Base-by-base conservation (phyloP, 306 rosid species). In the Prunus fruticosa region DNA sequence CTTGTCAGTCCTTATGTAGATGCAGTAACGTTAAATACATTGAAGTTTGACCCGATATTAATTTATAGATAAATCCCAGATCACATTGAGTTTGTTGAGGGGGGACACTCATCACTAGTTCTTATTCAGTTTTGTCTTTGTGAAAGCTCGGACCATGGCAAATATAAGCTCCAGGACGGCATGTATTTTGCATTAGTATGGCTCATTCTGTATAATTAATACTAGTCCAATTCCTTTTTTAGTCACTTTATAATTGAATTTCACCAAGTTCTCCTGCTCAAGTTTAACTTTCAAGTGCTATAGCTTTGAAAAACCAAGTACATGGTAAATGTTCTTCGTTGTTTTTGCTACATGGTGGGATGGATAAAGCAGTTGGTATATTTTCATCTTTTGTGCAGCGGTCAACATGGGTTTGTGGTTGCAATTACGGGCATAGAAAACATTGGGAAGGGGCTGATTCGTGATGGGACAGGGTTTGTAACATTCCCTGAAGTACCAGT, bases 401-500 rank as follows among this genome's bases (percentile, higher is more conserved):
- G 98, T 12, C 88, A 94, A 60, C 98, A 95, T 83, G 98, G 98
- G 52, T 95, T 90, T 82, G 97, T 95, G 57, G 98, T 95, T 75
- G 98, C 97, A 9, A 93, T 95, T 14, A 92, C 98, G 2, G 97
- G 97, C 27, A 95, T 95, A 71, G 97, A 92, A 79, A 87, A 92
- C 73, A 68, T 92, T 7, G 98, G 97, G 46, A 28, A 28, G 30
- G 64, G 64, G 62, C 77, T 95, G 77, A 95, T 95, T 79, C 89
- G 98, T 3, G 97, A 92, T 71, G 97, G 97, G 9, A 92, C 98
- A 4, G 97, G 98, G 14, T 95, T 92, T 78, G 97, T 95, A 38
- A 81, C 98, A 38, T 95, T 95, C 84, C 97, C 98, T 95, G 7
- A 95, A 92, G 89, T 95, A 95, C 73, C 97, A 89, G 80, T 95